Conservation (phyloP, 495 filamentous ascomycete genomes). For the Cryomyces minteri region DNA sequence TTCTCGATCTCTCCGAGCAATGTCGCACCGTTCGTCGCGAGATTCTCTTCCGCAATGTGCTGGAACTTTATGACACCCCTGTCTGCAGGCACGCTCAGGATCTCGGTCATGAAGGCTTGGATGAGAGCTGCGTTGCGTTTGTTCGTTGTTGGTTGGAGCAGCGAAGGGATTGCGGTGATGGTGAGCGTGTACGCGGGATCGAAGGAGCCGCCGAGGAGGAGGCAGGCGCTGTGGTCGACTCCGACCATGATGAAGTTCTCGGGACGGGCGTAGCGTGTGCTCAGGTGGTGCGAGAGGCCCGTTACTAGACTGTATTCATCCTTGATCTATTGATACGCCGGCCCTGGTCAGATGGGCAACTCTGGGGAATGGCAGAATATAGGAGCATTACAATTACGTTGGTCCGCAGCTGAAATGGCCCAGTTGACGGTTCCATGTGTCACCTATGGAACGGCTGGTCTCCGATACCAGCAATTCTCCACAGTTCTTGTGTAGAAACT, state of each 20-base stretch:
- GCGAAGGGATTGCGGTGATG: conserved; percentile 47
- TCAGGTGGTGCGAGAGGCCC: conserved; percentile 47
- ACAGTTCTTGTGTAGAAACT: too few species aligned
- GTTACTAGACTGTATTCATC: conserved; percentile 54
- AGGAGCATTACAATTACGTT: conserved; percentile 48
- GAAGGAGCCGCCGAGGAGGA: conserved; percentile 54
- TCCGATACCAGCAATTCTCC: too few species aligned
- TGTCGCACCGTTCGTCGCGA: conserved; percentile 53
- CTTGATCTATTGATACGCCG: conserved; percentile 28
- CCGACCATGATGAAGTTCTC: conserved; percentile 54
- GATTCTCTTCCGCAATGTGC: conserved; percentile 46
- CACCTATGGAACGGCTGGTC: too few species aligned
- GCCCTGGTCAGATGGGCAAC: not conserved
- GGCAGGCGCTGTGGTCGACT: conserved; percentile 52
- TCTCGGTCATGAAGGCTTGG: conserved; percentile 45
- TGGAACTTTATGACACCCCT: conserved; percentile 56
- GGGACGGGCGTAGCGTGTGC: conserved; percentile 52
- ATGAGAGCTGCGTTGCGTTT: conserved; percentile 65
- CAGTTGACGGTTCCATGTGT: too few species aligned
- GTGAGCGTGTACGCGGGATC: conserved; percentile 70
- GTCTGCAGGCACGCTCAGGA: conserved; percentile 39
- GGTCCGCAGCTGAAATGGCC: conserved; percentile 71
- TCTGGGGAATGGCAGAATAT: not conserved
- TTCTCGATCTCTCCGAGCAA: conserved; percentile 48
- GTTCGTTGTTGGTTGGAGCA: conserved; percentile 60